These are phyloP conservation scores for Aschersonia sp. DNA, from an alignment of 2,329 filamentous ascomycete species.

Conservation along the genomic window DNA sequence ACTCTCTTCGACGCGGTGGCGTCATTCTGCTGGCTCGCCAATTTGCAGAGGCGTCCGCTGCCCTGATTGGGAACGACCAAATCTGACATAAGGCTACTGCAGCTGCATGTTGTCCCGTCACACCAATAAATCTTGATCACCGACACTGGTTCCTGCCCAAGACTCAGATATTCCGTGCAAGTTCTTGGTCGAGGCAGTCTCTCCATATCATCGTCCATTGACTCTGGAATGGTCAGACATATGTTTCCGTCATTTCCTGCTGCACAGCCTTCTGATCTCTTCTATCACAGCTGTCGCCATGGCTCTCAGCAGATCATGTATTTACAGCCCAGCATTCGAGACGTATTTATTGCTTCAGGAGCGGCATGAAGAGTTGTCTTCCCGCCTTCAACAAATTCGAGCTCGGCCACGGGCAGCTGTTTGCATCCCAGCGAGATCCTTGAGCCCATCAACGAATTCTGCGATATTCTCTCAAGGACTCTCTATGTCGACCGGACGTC, in stretches of 20 bases:
- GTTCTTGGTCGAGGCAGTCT: slow-evolving; percentile 4
- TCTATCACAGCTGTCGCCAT: slow-evolving; percentile 10
- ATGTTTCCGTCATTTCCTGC: not conserved
- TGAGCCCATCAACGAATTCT: slow-evolving; percentile 44
- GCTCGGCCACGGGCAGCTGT: slow-evolving; percentile 19
- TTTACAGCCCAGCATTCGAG: slow-evolving; percentile 33
- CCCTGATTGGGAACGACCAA: slow-evolving; percentile 3
- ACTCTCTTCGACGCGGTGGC: no score
- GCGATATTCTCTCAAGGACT: slow-evolving; percentile 33
- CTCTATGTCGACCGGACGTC: slow-evolving; percentile 17
- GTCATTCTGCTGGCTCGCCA: no score
- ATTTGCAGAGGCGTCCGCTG: no score
- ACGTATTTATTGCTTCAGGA: slow-evolving; percentile 39
- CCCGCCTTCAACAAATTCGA: slow-evolving; percentile 36
- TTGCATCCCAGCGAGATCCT: slow-evolving; percentile 23
- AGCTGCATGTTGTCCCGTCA: slow-evolving; percentile 2
- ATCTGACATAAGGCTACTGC: slow-evolving; percentile 2
- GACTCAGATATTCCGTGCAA: not conserved
- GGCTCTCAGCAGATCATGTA: slow-evolving; percentile 12
- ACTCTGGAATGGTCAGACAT: not conserved
- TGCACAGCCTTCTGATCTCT: not conserved
- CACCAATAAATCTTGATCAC: not conserved
- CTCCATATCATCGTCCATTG: no score
- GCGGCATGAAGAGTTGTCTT: slow-evolving; percentile 37
- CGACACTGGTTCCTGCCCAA: slow-evolving; percentile 2